Evolutionary conservation across 306 rosid species (phyloP).

Genomic region (Quercus suber): DNA sequence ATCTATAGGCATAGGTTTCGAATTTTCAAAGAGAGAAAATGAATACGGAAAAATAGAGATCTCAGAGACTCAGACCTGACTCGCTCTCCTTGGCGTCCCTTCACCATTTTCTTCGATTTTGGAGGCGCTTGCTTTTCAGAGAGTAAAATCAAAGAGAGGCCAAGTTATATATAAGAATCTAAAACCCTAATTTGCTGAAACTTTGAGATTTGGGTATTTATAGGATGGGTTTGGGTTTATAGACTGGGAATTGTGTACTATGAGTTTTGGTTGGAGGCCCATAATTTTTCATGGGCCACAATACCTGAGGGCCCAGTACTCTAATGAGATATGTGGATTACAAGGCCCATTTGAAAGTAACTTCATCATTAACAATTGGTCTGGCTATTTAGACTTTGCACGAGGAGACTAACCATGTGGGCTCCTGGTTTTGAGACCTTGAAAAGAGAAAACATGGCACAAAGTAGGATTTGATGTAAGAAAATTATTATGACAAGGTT

Average conservation of each 20-base stretch:
- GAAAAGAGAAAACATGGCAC: too few relatives aligned
- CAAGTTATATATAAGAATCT: background rate
- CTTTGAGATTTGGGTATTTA: background rate
- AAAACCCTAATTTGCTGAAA: slow-evolving; percentile 17
- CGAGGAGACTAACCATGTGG: too few relatives aligned
- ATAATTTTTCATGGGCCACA: background rate
- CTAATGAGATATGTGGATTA: too few relatives aligned
- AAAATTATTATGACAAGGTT: too few relatives aligned
- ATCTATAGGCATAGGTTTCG: background rate
- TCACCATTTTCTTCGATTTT: slow-evolving; percentile 53
- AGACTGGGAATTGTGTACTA: background rate
- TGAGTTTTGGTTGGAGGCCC: background rate
- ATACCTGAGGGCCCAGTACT: background rate
- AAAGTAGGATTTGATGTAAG: too few relatives aligned
- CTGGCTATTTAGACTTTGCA: too few relatives aligned
- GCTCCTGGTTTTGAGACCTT: too few relatives aligned
- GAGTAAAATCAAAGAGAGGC: background rate
- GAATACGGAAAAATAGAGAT: background rate
- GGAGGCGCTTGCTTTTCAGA: slow-evolving; percentile 1
- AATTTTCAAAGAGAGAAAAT: background rate
- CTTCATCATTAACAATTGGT: too few relatives aligned
- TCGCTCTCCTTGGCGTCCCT: slow-evolving; percentile 91
- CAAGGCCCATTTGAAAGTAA: background rate
- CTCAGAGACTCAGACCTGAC: slow-evolving; percentile 41
- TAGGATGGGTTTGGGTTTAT: background rate